Conservation (phyloP, 2,329 filamentous ascomycete species). For the Monosporascus sp. region DNA sequence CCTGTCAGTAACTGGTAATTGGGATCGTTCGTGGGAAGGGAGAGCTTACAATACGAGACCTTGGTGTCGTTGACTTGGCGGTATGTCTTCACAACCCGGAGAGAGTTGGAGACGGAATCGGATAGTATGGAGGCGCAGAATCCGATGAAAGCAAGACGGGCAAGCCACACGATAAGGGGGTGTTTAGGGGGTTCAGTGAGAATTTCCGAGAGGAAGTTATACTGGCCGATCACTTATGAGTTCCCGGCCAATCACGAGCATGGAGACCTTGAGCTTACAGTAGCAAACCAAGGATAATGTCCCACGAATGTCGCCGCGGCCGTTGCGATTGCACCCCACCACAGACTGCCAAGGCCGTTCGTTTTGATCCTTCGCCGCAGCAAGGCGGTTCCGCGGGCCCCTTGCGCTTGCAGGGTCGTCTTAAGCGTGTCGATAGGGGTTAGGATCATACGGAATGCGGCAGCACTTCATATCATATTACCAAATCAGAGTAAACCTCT, state of each 20-base stretch:
- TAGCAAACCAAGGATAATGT: slow-evolving; percentile 46
- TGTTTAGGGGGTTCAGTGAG: slow-evolving; percentile 36
- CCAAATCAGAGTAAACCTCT: background rate
- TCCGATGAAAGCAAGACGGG: slow-evolving; percentile 37
- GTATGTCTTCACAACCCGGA: slow-evolving; percentile 44
- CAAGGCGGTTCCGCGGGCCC: slow-evolving; percentile 34
- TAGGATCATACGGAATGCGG: slow-evolving; percentile 40
- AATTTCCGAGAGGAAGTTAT: slow-evolving; percentile 35
- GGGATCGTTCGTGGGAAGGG: background rate
- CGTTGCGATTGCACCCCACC: slow-evolving; percentile 45
- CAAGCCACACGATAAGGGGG: slow-evolving; percentile 34
- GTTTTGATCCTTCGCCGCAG: slow-evolving; percentile 38
- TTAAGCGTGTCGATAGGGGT: slow-evolving; percentile 46
- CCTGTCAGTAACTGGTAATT: background rate
- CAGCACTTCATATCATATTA: slow-evolving; percentile 27
- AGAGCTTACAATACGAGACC: slow-evolving; percentile 36
- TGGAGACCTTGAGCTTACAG: slow-evolving; percentile 22
- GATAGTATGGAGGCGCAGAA: slow-evolving; percentile 41
- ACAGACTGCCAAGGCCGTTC: slow-evolving; percentile 39
- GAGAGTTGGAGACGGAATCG: slow-evolving; percentile 40
- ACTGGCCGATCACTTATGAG: slow-evolving; percentile 21
- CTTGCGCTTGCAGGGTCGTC: slow-evolving; percentile 43
- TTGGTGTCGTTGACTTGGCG: slow-evolving; percentile 43
- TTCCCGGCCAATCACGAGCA: no score
- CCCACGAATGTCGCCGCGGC: slow-evolving; percentile 43